Evolutionary conservation across 345 rosid species (phyloP).

Genomic region (Salix brachista): DNA sequence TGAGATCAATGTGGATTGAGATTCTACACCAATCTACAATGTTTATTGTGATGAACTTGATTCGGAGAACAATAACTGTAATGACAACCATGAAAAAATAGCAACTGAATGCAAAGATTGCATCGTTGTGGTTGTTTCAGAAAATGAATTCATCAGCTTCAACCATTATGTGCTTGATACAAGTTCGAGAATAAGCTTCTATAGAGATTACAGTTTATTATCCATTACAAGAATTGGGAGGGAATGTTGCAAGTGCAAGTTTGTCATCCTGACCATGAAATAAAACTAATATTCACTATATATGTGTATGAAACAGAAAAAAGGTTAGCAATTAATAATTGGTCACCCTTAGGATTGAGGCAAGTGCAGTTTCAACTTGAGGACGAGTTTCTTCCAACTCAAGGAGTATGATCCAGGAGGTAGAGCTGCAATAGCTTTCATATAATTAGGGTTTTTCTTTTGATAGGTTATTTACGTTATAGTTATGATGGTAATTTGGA

Average conservation of each 20-base stretch:
- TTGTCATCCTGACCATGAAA: no score
- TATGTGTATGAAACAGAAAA: no score
- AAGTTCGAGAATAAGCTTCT: background rate
- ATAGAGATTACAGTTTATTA: background rate
- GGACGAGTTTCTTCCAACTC: background rate
- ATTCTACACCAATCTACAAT: background rate
- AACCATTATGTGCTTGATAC: background rate
- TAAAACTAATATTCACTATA: no score
- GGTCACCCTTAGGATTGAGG: no score
- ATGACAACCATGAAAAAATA: background rate
- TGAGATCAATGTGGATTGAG: background rate
- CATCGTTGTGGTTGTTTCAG: background rate
- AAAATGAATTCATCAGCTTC: background rate
- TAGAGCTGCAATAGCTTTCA: background rate
- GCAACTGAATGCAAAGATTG: background rate
- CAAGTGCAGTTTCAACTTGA: background rate
- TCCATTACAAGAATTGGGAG: no score
- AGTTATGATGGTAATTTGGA: background rate
- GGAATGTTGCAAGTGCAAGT: no score
- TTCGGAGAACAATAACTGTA: background rate
- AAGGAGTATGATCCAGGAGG: background rate
- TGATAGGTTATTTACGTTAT: background rate
- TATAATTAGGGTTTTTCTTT: background rate
- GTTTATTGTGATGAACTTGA: background rate
- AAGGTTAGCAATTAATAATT: no score